Evolutionary conservation across 2,329 filamentous ascomycete genomes (phyloP).

Genomic region (Magnaporthiopsis poae): DNA sequence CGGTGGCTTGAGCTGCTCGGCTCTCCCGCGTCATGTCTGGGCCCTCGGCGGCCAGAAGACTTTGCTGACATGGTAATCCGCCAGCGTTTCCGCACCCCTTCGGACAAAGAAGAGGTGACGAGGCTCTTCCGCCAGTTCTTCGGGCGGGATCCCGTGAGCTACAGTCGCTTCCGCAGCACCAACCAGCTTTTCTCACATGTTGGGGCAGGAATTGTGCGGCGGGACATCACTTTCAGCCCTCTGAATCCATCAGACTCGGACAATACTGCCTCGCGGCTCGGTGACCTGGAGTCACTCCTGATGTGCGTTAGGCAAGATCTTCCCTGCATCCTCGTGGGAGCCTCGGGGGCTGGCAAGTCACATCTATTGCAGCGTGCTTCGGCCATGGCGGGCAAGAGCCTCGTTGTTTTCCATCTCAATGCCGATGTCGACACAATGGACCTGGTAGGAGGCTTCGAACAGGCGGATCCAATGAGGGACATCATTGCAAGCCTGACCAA

Average conservation of each 20-base stretch:
- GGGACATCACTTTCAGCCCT: slow-evolving; percentile 44
- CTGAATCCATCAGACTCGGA: neutral
- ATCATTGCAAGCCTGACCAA: slow-evolving; percentile 28
- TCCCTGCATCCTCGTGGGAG: slow-evolving; percentile 79
- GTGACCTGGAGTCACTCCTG: slow-evolving; percentile 75
- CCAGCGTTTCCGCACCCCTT: slow-evolving; percentile 71
- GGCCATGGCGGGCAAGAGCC: slow-evolving; percentile 61
- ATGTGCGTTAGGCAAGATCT: slow-evolving; percentile 77
- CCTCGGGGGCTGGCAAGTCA: slow-evolving; percentile 81
- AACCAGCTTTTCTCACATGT: slow-evolving; percentile 61
- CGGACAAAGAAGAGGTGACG: slow-evolving; percentile 57
- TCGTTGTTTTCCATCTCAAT: slow-evolving; percentile 82
- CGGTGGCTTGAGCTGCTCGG: slow-evolving; percentile 72
- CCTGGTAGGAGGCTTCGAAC: slow-evolving; percentile 91
- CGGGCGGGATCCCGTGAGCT: slow-evolving; percentile 36
- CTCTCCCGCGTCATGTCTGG: slow-evolving; percentile 41
- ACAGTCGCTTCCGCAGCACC: slow-evolving; percentile 64
- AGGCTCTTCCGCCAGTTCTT: slow-evolving; percentile 60
- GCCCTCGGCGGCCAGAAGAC: slow-evolving; percentile 52
- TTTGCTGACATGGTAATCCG: slow-evolving; percentile 74
- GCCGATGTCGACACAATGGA: slow-evolving; percentile 96
- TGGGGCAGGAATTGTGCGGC: slow-evolving; percentile 60
- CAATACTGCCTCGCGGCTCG: slow-evolving; percentile 42
- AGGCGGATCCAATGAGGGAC: slow-evolving; percentile 71
- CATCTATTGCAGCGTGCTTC: slow-evolving; percentile 70